phyloP scores from a whole-genome alignment of 371 early-diverging fungal species.

The Synchytrium microbalum region DNA sequence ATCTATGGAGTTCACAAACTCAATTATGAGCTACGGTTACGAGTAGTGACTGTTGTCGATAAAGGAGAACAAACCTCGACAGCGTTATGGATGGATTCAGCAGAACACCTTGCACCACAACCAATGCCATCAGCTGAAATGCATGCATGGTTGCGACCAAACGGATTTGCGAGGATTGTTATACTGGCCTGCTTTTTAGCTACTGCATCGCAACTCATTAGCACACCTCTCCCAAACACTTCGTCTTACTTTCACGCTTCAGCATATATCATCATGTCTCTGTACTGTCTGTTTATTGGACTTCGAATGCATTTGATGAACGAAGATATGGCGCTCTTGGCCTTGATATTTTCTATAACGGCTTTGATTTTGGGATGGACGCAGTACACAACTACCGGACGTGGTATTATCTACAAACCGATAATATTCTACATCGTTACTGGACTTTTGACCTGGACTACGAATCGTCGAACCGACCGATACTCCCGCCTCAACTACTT shows the following conservation, averaged over 20 bases:
- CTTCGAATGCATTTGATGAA: too few relatives aligned
- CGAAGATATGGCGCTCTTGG: background rate
- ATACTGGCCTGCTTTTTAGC: background rate
- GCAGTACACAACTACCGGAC: too few relatives aligned
- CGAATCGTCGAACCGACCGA: slow-evolving; percentile 13
- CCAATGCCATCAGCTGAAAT: too few relatives aligned
- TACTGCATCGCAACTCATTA: too few relatives aligned
- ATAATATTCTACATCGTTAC: background rate
- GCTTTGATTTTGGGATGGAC: too few relatives aligned
- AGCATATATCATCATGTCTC: too few relatives aligned
- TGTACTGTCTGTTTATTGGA: too few relatives aligned
- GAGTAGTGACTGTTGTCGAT: slow-evolving; percentile 10
- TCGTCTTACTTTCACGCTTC: too few relatives aligned
- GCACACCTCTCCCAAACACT: too few relatives aligned
- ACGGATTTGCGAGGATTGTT: slow-evolving; percentile 11
- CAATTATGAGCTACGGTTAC: slow-evolving; percentile 7
- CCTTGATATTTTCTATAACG: background rate
- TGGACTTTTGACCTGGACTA: background rate
- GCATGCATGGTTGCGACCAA: slow-evolving; percentile 17
- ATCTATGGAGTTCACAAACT: slow-evolving; percentile 10
- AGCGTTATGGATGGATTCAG: slow-evolving; percentile 15
- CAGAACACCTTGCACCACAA: too few relatives aligned
- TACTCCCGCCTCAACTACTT: slow-evolving; percentile 23
- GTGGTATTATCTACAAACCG: too few relatives aligned
- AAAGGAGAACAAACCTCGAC: slow-evolving; percentile 14